Conservation (phyloP, 345 rosid species). For the Trapa bicornis region DNA sequence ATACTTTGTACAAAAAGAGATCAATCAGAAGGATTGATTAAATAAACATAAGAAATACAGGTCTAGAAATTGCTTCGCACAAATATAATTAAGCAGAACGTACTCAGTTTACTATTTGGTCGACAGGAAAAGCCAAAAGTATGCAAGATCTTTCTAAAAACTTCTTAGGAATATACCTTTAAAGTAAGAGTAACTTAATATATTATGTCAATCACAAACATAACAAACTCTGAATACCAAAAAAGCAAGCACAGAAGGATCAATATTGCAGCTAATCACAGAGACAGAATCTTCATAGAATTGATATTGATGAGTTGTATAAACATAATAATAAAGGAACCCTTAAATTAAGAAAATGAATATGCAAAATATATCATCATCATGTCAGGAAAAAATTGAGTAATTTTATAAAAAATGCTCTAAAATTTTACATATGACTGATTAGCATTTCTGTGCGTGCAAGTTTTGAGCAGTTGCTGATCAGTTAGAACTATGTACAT, state of each 20-base stretch:
- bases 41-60: background rate
- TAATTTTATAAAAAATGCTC: background rate
- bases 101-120: background rate
- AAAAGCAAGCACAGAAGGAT: background rate
- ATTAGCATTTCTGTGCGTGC: too few relatives aligned
- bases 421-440: background rate
- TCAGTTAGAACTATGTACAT: too few relatives aligned
- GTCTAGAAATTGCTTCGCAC: background rate
- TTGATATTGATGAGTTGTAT: background rate
- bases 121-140: background rate
- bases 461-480: too few relatives aligned
- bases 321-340: background rate
- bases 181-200: background rate
- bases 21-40: background rate
- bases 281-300: background rate
- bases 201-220: background rate
- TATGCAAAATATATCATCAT: background rate
- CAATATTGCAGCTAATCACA: background rate
- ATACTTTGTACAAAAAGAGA: background rate
- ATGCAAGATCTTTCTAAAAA: background rate
- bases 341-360: background rate
- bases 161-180: background rate
- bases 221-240: conserved; percentile 1
- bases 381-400: background rate
- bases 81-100: background rate